Base-by-base conservation (phyloP, 768 basidiomycete species). In the Nidularia sp. region DNA sequence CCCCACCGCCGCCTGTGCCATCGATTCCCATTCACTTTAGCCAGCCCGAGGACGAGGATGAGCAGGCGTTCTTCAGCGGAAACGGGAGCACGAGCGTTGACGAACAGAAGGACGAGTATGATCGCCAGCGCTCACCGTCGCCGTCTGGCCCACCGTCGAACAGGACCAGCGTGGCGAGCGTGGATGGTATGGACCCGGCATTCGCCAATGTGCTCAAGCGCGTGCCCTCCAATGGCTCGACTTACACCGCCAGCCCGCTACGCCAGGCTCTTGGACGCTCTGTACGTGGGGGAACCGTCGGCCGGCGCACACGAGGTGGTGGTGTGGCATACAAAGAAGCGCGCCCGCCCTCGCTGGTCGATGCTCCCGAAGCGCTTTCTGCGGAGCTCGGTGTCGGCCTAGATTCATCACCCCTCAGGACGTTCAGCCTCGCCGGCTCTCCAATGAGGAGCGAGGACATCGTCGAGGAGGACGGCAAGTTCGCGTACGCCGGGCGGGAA, bases 171-270 rank as follows among this genome's bases (percentile, higher is more conserved):
- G 78, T 90, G 4, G 90, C 80, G 5, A 89, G 85, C 59, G 79
- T 90, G 3, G 90, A 93, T 51, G 90, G 90, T 43, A 90, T 94
- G 87, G 92, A 93, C 55, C 92, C 93, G 7, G 78, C 71, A 0
- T 94, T 90, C 61, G 90, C 90, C 49, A 89, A 88, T 53, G 76
- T 91, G 10, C 80, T 93, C 44, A 81, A 81, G 51, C 84, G 85
- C 18, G 67, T 75, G 2, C 72, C 77, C 0, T 80, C 78, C 6
- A 74, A 70, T 46, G 70, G 69, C 9, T 77, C 77, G 5, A 58
- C 70, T 2, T 76, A 78, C 34, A 63, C 72, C 51, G 70, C 74
- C 13, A 86, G 84, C 59, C 86, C 88, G 43, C 71, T 88, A 12
- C 81, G 85, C 41, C 80, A 79, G 49, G 69, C 81, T 34, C 72